Conservation (phyloP, 2,329 filamentous ascomycete species). For the Penicillium olsonii region DNA sequence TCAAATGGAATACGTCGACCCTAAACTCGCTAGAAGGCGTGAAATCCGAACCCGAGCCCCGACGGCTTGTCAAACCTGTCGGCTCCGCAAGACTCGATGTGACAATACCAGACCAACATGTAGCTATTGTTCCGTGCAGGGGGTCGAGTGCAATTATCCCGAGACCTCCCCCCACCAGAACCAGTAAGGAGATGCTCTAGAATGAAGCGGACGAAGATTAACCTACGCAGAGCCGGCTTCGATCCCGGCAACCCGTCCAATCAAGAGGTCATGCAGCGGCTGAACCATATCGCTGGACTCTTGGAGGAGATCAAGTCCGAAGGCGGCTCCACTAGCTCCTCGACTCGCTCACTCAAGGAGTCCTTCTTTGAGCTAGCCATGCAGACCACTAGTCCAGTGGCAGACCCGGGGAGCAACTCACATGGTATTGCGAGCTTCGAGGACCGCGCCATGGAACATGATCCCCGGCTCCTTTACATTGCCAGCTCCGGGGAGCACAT, state of each 20-base stretch:
- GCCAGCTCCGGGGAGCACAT: constrained; percentile 25
- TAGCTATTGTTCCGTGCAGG: constrained; percentile 26
- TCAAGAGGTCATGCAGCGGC: constrained; percentile 22
- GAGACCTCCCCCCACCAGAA: constrained; percentile 20
- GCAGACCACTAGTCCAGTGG: constrained; percentile 16
- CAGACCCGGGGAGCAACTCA: constrained; percentile 11
- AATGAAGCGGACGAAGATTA: neutral
- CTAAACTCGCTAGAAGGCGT: constrained; percentile 19
- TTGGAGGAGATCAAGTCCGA: constrained; percentile 26
- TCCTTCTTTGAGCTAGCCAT: constrained; percentile 17
- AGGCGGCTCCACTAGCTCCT: constrained; percentile 14
- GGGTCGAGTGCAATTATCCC: constrained; percentile 25
- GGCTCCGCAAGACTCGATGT: constrained; percentile 28
- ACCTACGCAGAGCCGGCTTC: constrained; percentile 14
- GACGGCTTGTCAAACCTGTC: constrained; percentile 28
- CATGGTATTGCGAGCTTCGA: constrained; percentile 13
- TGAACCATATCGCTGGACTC: constrained; percentile 23
- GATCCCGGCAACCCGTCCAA: constrained; percentile 16
- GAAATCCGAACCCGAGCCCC: constrained; percentile 28
- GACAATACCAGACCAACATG: constrained; percentile 25
- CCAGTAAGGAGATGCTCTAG: constrained; percentile 18
- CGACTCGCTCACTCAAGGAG: constrained; percentile 16
- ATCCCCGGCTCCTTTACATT: constrained; percentile 21
- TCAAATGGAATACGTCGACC: constrained; percentile 18
- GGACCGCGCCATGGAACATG: constrained; percentile 16